Evolutionary conservation across 2,329 filamentous ascomycete species (phyloP), one percentile per base, ranked within the genome.

Genomic region (Sporothrix curviconia): DNA sequence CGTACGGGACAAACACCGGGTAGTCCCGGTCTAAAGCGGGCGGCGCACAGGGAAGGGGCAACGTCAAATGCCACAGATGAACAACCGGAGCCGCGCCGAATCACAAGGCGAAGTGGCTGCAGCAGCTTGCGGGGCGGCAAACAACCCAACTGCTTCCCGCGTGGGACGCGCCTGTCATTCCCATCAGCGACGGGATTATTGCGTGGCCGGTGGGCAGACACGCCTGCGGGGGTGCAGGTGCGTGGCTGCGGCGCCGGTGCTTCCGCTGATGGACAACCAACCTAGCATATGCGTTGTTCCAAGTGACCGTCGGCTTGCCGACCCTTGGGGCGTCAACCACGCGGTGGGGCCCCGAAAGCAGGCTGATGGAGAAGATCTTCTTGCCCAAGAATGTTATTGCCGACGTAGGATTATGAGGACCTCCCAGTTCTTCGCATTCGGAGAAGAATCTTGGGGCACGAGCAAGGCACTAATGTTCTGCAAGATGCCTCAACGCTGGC

Each of bases 391-490:
- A 59, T 84, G n/a, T n/a, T n/a, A n/a, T 84, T 64, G 69, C 74
- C 14, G 74, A 77, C 49, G 80, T n/a, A 83, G 62, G 79, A 83
- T n/a, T 59, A 71, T 78, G 59, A n/a, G n/a, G 81, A 84, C 62
- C 65, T 84, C 57, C 81, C 83, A 70, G n/a, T n/a, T n/a, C 71
- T 84, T 39, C 81, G 79, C 67, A 80, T 84, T 34, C 80, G 0
- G 80, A 84, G 66, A 79, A 79, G 60, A n/a, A 76, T 80, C 1
- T 71, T 84, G 25, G 76, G 78, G 83, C 62, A 78, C 82, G 61
- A 79, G 78, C 65, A 83, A 81, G 65, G 81, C 81, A 30, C 78
- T 83, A 74, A 75, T 83, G 42, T 84, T 83, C 62, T 82, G 80
- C 71, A 83, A 83, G 70, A 83, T 83, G 79, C 77, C 80, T 0